Conservation (phyloP, 176 grass and related monocot species). For the Leersia perrieri region DNA sequence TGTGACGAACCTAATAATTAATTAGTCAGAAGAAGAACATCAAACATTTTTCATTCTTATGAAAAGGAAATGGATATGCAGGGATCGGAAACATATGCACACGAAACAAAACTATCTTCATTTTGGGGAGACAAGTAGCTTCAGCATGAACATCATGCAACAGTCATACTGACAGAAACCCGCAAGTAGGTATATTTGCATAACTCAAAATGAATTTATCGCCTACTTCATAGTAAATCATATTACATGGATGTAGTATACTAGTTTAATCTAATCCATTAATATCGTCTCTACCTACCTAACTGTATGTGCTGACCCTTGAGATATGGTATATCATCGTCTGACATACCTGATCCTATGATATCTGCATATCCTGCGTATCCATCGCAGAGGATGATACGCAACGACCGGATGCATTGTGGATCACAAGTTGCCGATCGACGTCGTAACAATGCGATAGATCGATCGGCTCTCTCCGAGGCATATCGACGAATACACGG, state of each 20-base stretch:
- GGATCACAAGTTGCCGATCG: slow-evolving; percentile 42
- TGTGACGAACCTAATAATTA: too few species aligned
- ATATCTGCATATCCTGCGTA: background rate
- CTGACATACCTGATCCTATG: background rate
- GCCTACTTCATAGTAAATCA: background rate
- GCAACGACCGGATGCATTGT: background rate
- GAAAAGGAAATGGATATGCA: background rate
- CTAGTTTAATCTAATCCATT: too few species aligned
- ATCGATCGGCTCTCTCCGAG: background rate
- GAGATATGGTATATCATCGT: background rate
- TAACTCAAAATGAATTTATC: background rate
- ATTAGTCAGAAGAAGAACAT: too few species aligned
- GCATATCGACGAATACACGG: too few species aligned
- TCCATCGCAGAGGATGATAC: slow-evolving; percentile 18
- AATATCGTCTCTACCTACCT: background rate
- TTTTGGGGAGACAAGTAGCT: background rate
- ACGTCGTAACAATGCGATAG: background rate
- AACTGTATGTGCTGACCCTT: background rate
- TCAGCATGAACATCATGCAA: background rate
- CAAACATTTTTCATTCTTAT: background rate
- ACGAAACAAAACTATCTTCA: background rate
- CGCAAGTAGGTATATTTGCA: background rate
- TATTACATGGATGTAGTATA: background rate
- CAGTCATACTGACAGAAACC: background rate
- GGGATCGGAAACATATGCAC: too few species aligned